Evolutionary conservation across 768 basidiomycete species (phyloP).

Genomic region (Phlebiopsis gigantea): DNA sequence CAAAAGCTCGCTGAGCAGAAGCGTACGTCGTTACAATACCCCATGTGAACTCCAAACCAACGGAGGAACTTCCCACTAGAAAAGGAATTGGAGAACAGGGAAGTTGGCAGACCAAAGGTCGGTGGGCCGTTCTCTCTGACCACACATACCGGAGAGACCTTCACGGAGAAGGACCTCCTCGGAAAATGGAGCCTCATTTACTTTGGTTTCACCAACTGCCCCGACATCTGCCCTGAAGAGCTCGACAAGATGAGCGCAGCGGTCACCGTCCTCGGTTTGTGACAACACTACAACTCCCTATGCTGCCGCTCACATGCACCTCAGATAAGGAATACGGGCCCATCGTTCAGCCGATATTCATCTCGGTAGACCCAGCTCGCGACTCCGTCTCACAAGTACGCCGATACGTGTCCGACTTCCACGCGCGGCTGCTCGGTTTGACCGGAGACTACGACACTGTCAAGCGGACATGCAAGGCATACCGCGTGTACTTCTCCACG

Average conservation of each 20-base stretch:
- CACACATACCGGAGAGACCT: constrained; percentile 57
- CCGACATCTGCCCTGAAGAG: constrained; percentile 98
- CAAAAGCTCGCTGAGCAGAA: constrained; percentile 67
- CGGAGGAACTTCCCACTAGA: constrained; percentile 39
- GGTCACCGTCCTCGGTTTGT: constrained; percentile 66
- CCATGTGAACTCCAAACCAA: background rate
- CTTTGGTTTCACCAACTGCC: constrained; percentile 99
- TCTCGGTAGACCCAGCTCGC: constrained; percentile 94
- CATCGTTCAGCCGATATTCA: constrained; percentile 85
- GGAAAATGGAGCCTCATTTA: constrained; percentile 92
- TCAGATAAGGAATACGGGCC: constrained; percentile 66
- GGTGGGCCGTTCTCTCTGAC: constrained; percentile 86
- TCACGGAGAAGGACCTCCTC: constrained; percentile 77
- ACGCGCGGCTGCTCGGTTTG: constrained; percentile 83
- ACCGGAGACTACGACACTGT: constrained; percentile 80
- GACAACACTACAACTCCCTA: background rate
- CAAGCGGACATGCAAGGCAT: constrained; percentile 89
- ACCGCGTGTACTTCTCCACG: constrained; percentile 98
- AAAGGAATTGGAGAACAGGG: constrained; percentile 65
- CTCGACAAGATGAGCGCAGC: constrained; percentile 89
- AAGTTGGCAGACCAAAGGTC: constrained; percentile 80
- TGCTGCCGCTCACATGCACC: background rate
- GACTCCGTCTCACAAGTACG: constrained; percentile 62
- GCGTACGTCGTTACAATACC: constrained; percentile 38
- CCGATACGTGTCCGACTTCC: constrained; percentile 79